Evolutionary conservation across 192 early-diverging fungal species (phyloP), one percentile per base, ranked within the genome.

Genomic region (Hyaloraphidium curvatum): DNA sequence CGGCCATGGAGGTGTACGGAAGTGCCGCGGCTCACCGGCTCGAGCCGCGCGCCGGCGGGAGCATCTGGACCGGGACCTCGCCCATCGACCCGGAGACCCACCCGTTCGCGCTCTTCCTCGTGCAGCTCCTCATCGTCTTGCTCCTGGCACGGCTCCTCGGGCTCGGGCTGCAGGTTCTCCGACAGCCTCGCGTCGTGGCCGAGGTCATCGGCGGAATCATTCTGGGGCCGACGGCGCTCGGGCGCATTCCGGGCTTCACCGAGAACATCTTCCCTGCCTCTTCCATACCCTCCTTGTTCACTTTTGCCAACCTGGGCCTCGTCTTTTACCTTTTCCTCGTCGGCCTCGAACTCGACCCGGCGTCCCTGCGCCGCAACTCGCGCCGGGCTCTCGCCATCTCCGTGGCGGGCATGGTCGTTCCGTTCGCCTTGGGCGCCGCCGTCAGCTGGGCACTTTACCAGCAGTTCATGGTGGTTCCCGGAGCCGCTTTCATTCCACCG

Each of bases 171-270:
- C 61, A 60, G 14, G 67, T 69, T 27, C 53, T 91, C 5, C 58
- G 67, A 37, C 89, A 96, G 62, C 92, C 92, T 0, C 62, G 71
- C 2, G 92, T 91, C 29, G 92, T 96, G 39, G 81, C 90, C 28
- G 92, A 96, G 61, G 80, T 96, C 40, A 60, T 93, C 27, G 89
- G 82, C 25, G 89, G 89, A 5, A 87, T 93, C 50, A 61, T 91
- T 2, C 74, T 94, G 3, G 93, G 93, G 0, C 88, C 87, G 2
- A 82, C 89, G 1, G 85, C 75, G 0, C 69, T 94, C 29, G 84
- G 85, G 1, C 75, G 76, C 25, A 85, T 82, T 48, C 74, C 77
- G 23, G 67, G 62, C 1, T 93, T 83, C 62, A 61, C 59, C 39
- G 53, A 62, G 22, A 75, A 69, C 28, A 72, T 95, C 3, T 95